Evolutionary conservation across 2,329 filamentous ascomycete species (phyloP), one percentile per base, ranked within the genome.

Genomic region (Iodosphaeria phyllophila): DNA sequence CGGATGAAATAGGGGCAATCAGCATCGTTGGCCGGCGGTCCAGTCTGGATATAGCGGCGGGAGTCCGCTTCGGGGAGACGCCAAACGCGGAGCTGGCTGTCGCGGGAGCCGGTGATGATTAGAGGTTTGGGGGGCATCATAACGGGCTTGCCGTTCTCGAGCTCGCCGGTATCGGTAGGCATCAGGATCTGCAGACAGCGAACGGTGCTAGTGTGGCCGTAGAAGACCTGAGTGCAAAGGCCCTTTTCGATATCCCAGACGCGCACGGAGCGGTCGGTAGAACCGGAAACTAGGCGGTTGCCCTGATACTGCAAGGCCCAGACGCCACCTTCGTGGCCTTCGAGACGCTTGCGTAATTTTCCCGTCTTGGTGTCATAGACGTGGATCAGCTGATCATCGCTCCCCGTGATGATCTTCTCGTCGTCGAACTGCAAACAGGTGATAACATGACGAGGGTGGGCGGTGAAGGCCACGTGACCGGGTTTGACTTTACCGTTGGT

Each of bases 221-320:
- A 84, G 46, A 98, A 98, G 1, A 92, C 75, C 44, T 98, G 89
- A 8, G 84, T 86, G 48, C 86, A 93, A 22, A 78, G 67, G 1
- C 84, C 89, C 39, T 76, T 76, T 42, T 92, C 82, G 34, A 98
- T 93, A 44, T 98, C 86, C 89, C 89, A 98, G 0, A 98, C 86
- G n/a, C 89, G 73, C n/a, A 98, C 89, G 8, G 89, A 92, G 23
- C 89, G 66, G 50, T 98, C 89, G 0, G 89, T 98, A 5, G 84
- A 93, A 3, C 89, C 89, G 10, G 89, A 98, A 3, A 98, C 89
- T 12, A 98, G 56, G 10, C 79, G 82, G 43, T 95, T 93, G 25
- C 84, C 86, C 43, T 93, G 75, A 44, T 95, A 98, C 47, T 95
- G 84, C 26, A 98, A 54, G 16, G 89, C 89, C 89, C 89, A 98